Evolutionary conservation across 2,329 filamentous ascomycete species (phyloP).

Genomic region (Exophiala sp.): DNA sequence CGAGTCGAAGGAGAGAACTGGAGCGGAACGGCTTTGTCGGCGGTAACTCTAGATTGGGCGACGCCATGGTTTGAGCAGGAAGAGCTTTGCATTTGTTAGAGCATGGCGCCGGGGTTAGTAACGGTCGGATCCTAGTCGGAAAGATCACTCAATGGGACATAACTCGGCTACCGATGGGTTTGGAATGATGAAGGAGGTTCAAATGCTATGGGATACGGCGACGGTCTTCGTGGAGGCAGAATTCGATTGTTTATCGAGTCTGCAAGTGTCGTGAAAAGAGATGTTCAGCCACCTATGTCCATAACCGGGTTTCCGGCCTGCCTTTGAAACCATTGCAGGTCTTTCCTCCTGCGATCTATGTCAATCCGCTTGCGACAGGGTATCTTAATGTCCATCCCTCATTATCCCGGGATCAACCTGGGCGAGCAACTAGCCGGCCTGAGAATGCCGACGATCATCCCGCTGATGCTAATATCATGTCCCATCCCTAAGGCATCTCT

Average conservation of each 20-base stretch:
- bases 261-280: neutral
- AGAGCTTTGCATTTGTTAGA: neutral
- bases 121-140: no score
- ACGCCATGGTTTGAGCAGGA: neutral
- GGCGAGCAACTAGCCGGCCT: neutral
- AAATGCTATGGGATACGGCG: no score
- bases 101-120: neutral
- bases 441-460: neutral
- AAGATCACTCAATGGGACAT: no score
- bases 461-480: neutral
- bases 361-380: neutral
- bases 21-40: constrained; percentile 17
- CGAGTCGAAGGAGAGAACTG: constrained; percentile 25
- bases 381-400: neutral
- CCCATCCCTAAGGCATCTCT: neutral
- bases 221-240: neutral
- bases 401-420: neutral
- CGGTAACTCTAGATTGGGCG: constrained; percentile 6
- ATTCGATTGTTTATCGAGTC: neutral
- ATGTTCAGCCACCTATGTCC: neutral
- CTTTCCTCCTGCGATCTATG: neutral
- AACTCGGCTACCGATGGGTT: no score
- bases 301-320: neutral
- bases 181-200: no score
- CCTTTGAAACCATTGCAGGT: neutral